Evolutionary conservation across 2,329 filamentous ascomycete genomes (phyloP).

Genomic region (Colletotrichum magnum): DNA sequence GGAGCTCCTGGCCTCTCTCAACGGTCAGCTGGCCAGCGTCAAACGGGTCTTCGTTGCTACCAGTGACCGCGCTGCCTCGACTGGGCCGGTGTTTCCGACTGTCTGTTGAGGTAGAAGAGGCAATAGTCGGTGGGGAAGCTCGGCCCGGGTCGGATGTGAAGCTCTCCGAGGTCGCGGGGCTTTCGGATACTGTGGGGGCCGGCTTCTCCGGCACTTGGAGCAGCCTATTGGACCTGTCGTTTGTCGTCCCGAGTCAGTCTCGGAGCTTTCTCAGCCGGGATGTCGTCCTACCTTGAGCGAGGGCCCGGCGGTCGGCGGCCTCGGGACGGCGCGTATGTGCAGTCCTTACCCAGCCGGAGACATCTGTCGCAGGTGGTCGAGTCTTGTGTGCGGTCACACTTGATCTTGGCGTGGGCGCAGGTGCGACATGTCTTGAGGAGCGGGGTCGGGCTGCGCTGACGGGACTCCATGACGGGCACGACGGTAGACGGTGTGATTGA

Average conservation of each 20-base stretch:
- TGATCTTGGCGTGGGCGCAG: constrained; percentile 53
- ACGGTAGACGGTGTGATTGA: too few relatives aligned
- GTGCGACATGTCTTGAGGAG: constrained; percentile 51
- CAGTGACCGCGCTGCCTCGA: neutral
- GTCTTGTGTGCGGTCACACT: constrained; percentile 52
- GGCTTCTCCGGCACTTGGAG: constrained; percentile 25
- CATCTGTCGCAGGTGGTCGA: constrained; percentile 51
- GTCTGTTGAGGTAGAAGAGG: neutral
- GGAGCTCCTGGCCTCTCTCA: constrained; percentile 45
- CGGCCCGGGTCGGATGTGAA: constrained; percentile 15
- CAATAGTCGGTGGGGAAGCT: constrained; percentile 2
- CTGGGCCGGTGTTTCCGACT: neutral
- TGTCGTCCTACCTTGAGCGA: constrained; percentile 31
- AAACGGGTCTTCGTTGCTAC: constrained; percentile 42
- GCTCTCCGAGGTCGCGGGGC: constrained; percentile 23
- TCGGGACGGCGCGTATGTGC: constrained; percentile 49
- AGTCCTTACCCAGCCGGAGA: constrained; percentile 50
- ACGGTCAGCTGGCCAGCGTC: constrained; percentile 41
- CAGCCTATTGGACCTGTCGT: constrained; percentile 20
- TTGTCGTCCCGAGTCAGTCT: constrained; percentile 8
- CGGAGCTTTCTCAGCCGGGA: neutral
- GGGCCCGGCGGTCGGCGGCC: constrained; percentile 42
- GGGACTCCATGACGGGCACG: neutral
- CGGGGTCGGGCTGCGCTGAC: constrained; percentile 34
- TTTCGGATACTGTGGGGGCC: constrained; percentile 12